A percentile compares a stretch with the other conserved stretches of the same genome.
Conservation (phyloP, 2,329 filamentous ascomycete genomes). For the Trichophyton simii region DNA sequence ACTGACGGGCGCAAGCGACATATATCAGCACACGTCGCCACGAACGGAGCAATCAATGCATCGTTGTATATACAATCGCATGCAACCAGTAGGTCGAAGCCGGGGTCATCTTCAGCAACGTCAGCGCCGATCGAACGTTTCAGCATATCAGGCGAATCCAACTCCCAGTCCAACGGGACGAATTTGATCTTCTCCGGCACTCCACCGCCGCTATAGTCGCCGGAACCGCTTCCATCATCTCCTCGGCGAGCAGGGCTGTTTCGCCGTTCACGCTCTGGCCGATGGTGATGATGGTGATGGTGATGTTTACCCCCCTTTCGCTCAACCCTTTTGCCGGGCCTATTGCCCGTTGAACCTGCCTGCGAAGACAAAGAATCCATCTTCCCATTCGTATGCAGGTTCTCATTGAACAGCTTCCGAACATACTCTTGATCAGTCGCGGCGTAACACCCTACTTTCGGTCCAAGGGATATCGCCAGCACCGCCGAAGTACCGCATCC, state of each 20-base stretch:
- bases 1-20: slow-evolving; percentile 46
- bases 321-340: not conserved
- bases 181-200: slow-evolving; percentile 39
- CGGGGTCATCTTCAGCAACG: slow-evolving; percentile 19
- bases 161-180: slow-evolving; percentile 70
- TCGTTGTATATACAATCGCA: slow-evolving; percentile 97
- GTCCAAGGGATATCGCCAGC: slow-evolving; percentile 56
- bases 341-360: not conserved
- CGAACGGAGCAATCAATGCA: slow-evolving; percentile 64
- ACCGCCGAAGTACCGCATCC: slow-evolving; percentile 80
- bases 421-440: slow-evolving; percentile 87
- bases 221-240: not conserved
- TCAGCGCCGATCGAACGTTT: slow-evolving; percentile 19
- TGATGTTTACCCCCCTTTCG: not conserved
- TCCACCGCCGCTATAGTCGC: not conserved
- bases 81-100: slow-evolving; percentile 64
- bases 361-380: not conserved
- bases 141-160: slow-evolving; percentile 29
- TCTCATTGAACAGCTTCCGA: slow-evolving; percentile 60
- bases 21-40: slow-evolving; percentile 65
- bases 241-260: not conserved
- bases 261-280: not conserved
- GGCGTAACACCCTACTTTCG: slow-evolving; percentile 51
- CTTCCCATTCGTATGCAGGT: slow-evolving; percentile 44
- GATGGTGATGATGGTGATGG: no score